Conservation (phyloP, 2,329 filamentous ascomycete genomes). For the Rhytidhysteron rufulum region DNA sequence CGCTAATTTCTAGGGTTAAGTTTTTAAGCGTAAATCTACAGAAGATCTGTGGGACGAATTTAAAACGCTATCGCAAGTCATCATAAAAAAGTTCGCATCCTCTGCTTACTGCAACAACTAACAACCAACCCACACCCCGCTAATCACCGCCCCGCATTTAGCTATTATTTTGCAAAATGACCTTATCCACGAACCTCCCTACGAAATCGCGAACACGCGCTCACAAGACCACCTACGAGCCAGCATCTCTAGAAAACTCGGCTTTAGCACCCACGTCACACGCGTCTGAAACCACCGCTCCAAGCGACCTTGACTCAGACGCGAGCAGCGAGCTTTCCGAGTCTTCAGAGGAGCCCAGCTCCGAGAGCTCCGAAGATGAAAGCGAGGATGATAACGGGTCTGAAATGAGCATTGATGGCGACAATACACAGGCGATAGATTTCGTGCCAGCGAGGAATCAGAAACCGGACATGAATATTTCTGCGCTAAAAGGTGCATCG, state of each 20-base stretch:
- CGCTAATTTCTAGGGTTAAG: too few relatives aligned
- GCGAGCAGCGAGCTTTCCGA: slow-evolving; percentile 27
- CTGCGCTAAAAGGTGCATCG: slow-evolving; percentile 18
- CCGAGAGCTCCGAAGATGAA: slow-evolving; percentile 20
- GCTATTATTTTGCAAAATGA: too few relatives aligned
- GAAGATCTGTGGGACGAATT: too few relatives aligned
- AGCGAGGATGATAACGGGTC: slow-evolving; percentile 22
- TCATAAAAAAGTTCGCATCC: too few relatives aligned
- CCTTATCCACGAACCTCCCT: too few relatives aligned
- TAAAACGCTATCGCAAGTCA: too few relatives aligned
- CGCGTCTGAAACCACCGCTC: slow-evolving; percentile 13
- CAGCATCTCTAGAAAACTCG: slow-evolving; percentile 18
- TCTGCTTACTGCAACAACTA: too few relatives aligned
- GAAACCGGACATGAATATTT: slow-evolving; percentile 29
- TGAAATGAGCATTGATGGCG: slow-evolving; percentile 1
- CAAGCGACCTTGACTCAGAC: slow-evolving; percentile 15
- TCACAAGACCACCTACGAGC: too few relatives aligned
- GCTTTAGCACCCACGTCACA: slow-evolving; percentile 14
- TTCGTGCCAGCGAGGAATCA: slow-evolving; percentile 24
- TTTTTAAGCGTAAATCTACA: too few relatives aligned
- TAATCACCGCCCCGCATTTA: too few relatives aligned
- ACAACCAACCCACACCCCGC: too few relatives aligned
- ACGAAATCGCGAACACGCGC: too few relatives aligned
- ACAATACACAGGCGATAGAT: slow-evolving; percentile 15
- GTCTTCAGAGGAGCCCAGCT: slow-evolving; percentile 36